Evolutionary conservation across 345 rosid genomes (phyloP), one percentile per base, ranked within the genome.

Genomic region (Psidium guajava): DNA sequence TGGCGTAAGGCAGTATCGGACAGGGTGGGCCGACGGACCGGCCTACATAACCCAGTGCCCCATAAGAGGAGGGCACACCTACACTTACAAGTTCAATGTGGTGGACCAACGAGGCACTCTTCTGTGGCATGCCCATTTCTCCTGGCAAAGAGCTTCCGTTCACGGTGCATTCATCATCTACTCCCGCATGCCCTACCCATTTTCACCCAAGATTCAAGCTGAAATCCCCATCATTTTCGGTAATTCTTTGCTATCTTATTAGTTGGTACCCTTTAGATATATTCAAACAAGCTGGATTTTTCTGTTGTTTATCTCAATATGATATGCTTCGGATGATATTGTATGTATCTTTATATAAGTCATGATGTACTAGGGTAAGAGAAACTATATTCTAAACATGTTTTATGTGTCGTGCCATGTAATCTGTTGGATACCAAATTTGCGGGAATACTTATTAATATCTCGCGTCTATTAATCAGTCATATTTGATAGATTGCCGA

Each of bases 21-120:
- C 91, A 5, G 94, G 92, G 54, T 94, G 96, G 95, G 93, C 95
- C 1, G 95, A 94, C 81, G 96, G 96, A 69, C 95, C 95, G 14
- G 93, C 96, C 51, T 94, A 94, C 83, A 18, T 94, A 25, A 93
- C 95, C 18, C 95, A 94, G 11, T 94, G 96, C 86, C 97, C 97
- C 5, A 90, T 94, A 4, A 85, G 88, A 89, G 87, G 88, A 84
- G 93, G 93, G 47, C 88, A 91, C 53, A 82, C 94, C 54, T 94
- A 91, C 84, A 89, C 92, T 6, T 94, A 94, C 88, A 87, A 87
- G 83, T 93, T 94, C 91, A 87, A 56, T 6, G 93, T 93, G 16
- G 85, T 11, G 14, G 88, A 89, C 52, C 95, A 93, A 87, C 91
- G 94, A 88, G 97, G 95, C 36, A 94, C 94, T 13, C 91, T 94